Evolutionary conservation across 23 red algal genomes (phyloP), one percentile per base, ranked within the genome.

Genomic region (Cyanidium caldarium): DNA sequence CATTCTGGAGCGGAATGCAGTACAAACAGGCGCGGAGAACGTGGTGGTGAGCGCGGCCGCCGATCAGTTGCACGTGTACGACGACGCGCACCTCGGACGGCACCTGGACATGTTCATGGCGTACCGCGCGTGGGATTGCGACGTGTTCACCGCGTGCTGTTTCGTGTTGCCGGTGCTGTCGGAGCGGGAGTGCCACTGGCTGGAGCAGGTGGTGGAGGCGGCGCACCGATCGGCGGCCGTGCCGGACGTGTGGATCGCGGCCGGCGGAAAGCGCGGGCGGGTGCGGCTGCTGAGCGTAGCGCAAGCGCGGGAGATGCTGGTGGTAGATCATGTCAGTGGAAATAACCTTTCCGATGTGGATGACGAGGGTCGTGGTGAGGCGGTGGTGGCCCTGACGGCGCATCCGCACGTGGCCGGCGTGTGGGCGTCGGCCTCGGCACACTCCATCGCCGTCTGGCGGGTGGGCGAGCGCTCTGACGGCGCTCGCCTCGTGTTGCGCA

Each of bases 141-240:
- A 61, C 51, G 23, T 28, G 51, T 61, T 61, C 51, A 61, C 51
- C 23, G 19, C n/a, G 19, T 61, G 51, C 51, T 61, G 51, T 61
- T 61, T 61, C 23, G 51, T 61, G 7, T 28, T 61, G 51, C 51
- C 51, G 51, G 51, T 61, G 10, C 7, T 25, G 51, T 10, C 13
- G 51, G 21, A 5, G 13, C n/a, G 5, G 10, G 10, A 61, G 51
- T 28, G 51, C 10, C 5, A 16, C 23, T 61, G 51, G 51, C 51
- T 61, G 7, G 51, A 61, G 51, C 51, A 28, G 31, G 7, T 10
- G 13, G 51, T 61, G 10, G n/a, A 16, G 21, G 13, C 51, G 21
- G 31, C n/a, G 19, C n/a, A 12, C 7, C 51, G 51, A 21, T 7
- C 10, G 10, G 5, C 19, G 31, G 51, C 51, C 19, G 31, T 28